Evolutionary conservation across 495 filamentous ascomycete species (phyloP), one percentile per base, ranked within the genome.

Genomic region (Penicillium herquei): DNA sequence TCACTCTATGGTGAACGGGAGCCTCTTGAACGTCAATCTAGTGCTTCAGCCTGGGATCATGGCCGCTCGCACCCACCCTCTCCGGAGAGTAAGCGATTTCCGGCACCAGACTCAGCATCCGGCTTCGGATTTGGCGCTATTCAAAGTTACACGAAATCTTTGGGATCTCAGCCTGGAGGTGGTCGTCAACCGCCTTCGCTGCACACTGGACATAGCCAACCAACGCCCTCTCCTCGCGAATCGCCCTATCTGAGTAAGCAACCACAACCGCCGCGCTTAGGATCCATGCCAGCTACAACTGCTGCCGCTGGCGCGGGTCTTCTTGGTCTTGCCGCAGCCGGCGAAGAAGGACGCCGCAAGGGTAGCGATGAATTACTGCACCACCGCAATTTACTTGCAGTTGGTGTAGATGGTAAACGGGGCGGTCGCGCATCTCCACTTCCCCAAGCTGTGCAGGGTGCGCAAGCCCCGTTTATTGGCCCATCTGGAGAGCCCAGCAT

Each of bases 401-500:
- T 80, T 11, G 66, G 72, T 26, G 56, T 70, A n/a, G 75, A 80
- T 47, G 70, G 67, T 26, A 79, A 78, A 55, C 70, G 75, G 18
- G 64, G 70, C n/a, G 77, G 80, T 0, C 78, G 78, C 30, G 71
- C 75, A n/a, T 96, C 92, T 18, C 92, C 92, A 0, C 75, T 96
- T 13, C 92, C 92, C 6, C 92, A 96, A 71, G 91, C 92, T 9
- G 92, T 96, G 3, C 92, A 96, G 64, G 92, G 92, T 14, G 92
- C 90, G 6, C 91, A 95, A 72, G 87, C 85, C 32, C 87, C 89
- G 58, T 79, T 84, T 34, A 78, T 86, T 34, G 87, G 87, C 12
- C 87, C 89, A 2, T 83, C 84, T 18, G 87, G 85, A 6, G 91
- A 95, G 61, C 86, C 91, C 0, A 84, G 84, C 9, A 92, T 96